Evolutionary conservation across 495 filamentous ascomycete genomes (phyloP).

Genomic region (Trichocladium uniseriatum): DNA sequence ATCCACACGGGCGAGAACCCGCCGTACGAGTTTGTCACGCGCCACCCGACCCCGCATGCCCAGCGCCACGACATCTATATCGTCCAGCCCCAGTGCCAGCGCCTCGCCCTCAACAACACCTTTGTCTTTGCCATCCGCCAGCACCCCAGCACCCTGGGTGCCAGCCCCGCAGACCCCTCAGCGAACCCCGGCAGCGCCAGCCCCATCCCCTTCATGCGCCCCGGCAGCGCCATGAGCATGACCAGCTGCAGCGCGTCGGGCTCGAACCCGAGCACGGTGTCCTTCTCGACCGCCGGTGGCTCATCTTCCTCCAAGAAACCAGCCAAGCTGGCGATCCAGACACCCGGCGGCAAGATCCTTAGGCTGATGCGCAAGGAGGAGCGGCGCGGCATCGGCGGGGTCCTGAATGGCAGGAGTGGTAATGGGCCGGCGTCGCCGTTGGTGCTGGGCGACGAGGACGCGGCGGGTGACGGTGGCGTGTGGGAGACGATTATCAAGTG

Average conservation of each 20-base stretch:
- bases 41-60: conserved; percentile 94
- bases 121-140: conserved; percentile 95
- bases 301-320: conserved; percentile 54
- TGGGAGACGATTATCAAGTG: conserved; percentile 99
- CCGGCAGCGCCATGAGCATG: conserved; percentile 77
- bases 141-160: conserved; percentile 59
- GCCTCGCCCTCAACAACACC: conserved; percentile 85
- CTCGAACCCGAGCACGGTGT: conserved; percentile 43
- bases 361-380: conserved; percentile 84
- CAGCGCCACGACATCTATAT: conserved; percentile 96
- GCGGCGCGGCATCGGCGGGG: conserved; percentile 37
- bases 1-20: conserved; percentile 86
- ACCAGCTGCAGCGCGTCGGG: conserved; percentile 51
- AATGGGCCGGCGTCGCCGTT: conserved; percentile 29
- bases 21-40: conserved; percentile 81
- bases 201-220: conserved; percentile 62
- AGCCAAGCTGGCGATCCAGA: conserved; percentile 91
- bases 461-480: conserved; percentile 61
- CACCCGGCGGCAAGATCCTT: conserved; percentile 90
- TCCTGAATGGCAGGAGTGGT: conserved; percentile 14
- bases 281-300: conserved; percentile 20
- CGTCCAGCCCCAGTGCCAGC: conserved; percentile 82
- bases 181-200: conserved; percentile 50
- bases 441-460: conserved; percentile 43
- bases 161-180: conserved; percentile 23